phyloP scores from a whole-genome alignment of 78 protist genomes.

The Polysphondylium violaceum region DNA sequence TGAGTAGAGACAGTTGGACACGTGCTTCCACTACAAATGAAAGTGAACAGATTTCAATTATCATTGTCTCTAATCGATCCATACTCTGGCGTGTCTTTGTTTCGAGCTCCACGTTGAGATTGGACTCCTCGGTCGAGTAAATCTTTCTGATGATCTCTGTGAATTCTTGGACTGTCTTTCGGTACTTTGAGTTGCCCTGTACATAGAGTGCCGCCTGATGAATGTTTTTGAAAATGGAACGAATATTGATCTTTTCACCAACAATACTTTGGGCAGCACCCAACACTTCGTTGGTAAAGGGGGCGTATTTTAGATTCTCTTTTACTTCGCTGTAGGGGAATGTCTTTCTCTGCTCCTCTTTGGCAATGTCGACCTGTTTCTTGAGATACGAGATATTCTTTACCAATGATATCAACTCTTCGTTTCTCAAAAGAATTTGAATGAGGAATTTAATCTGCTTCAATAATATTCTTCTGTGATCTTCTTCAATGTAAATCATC shows the following conservation, averaged over 20 bases:
- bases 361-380: conserved; percentile 63
- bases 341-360: conserved; percentile 59
- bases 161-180: conserved; percentile 3
- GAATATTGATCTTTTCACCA: conserved; percentile 42
- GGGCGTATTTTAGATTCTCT: conserved; percentile 19
- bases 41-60: conserved; percentile 44
- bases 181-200: conserved; percentile 12
- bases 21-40: conserved; percentile 41
- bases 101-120: conserved; percentile 16
- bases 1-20: conserved; percentile 21
- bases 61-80: conserved; percentile 45
- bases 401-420: conserved; percentile 37
- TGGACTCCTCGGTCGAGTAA: conserved; percentile 48
- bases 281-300: conserved; percentile 40
- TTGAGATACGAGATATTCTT: conserved; percentile 35
- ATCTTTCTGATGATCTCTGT: conserved; percentile 27
- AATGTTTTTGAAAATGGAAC: conserved; percentile 4
- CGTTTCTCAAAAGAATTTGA: conserved; percentile 25
- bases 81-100: background rate
- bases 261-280: conserved; percentile 39
- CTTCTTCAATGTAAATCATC: conserved; percentile 55
- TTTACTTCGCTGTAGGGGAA: conserved; percentile 9
- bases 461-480: conserved; percentile 33
- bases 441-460: conserved; percentile 44
- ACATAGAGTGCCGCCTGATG: conserved; percentile 1